Evolutionary conservation across 1,284 basidiomycete species (phyloP), one percentile per base, ranked within the genome.

Genomic region (Phenoliferia sp.): DNA sequence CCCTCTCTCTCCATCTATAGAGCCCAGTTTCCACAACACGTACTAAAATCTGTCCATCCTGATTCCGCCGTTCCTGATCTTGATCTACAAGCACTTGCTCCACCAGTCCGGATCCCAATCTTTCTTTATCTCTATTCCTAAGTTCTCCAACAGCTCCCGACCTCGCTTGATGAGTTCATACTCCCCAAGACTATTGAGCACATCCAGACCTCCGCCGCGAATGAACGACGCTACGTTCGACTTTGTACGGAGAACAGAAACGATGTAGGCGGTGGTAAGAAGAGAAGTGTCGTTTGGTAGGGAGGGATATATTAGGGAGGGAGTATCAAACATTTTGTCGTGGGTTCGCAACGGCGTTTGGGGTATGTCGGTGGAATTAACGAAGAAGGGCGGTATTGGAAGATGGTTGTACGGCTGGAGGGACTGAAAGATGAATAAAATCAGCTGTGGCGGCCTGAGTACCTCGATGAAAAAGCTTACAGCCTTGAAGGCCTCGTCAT

Each of bases 391-490:
- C 7, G 62, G 28, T 54, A 72, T 66, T 2, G 71, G 66, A 15
- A 72, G 54, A 39, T 70, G 66, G 6, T 63, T 65, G 55, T 62
- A 59, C 17, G 71, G 69, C 61, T 72, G 71, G 22, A 65, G 64
- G 3, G 69, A 64, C 71, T 72, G 58, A 36, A 5, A 9, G 7
- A 28, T 35, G 16, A 22, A 17, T 7, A 32, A 15, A 22, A 10
- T 50, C 32, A 52, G 29, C 9, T 28, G 3, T 32, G 26, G 48
- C 22, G 2, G 7, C 32, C n/a, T 15, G 39, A 22, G 10, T 26
- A 58, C 31, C 28, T n/a, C 31, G 16, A 54, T 5, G 17, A 15
- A 2, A 4, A n/a, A 31, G 61, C 68, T 34, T n/a, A 72, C 70
- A 10, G 62, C 68, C 34, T 69, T 68, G 39, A 58, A 48, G 19